Conservation (phyloP, 768 basidiomycete genomes). For the Suillus lakei region DNA sequence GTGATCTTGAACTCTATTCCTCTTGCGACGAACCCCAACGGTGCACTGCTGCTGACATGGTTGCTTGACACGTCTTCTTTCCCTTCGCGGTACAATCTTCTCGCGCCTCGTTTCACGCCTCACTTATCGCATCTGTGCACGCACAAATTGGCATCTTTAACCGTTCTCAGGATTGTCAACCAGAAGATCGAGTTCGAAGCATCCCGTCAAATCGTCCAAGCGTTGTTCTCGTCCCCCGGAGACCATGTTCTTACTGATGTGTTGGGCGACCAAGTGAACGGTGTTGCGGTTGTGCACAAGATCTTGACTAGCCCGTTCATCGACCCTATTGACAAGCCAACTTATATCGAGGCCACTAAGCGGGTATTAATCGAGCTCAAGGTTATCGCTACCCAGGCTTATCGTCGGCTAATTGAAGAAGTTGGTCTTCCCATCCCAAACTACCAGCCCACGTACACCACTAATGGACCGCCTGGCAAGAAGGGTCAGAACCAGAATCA, state of each 20-base stretch:
- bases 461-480: constrained; percentile 60
- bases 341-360: constrained; percentile 85
- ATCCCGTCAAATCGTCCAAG: constrained; percentile 83
- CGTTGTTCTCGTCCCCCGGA: constrained; percentile 86
- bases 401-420: constrained; percentile 91
- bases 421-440: constrained; percentile 90
- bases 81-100: constrained; percentile 91
- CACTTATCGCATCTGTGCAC: constrained; percentile 97
- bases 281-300: constrained; percentile 91
- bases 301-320: constrained; percentile 88
- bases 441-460: constrained; percentile 79
- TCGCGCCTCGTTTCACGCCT: constrained; percentile 95
- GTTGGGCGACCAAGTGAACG: constrained; percentile 95
- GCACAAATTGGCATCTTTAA: constrained; percentile 95
- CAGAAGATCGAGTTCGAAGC: constrained; percentile 94
- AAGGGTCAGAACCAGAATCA: constrained; percentile 59
- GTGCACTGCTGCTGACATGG: constrained; percentile 95
- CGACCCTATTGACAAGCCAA: constrained; percentile 67
- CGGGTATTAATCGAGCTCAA: constrained; percentile 89
- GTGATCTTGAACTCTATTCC: constrained; percentile 97
- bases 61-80: constrained; percentile 93
- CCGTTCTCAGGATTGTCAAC: constrained; percentile 94
- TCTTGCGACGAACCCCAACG: constrained; percentile 96
- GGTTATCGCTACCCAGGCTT: constrained; percentile 93
- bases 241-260: constrained; percentile 95